Base-by-base conservation (phyloP, 2,329 filamentous ascomycete species). In the Clonostachys solani region DNA sequence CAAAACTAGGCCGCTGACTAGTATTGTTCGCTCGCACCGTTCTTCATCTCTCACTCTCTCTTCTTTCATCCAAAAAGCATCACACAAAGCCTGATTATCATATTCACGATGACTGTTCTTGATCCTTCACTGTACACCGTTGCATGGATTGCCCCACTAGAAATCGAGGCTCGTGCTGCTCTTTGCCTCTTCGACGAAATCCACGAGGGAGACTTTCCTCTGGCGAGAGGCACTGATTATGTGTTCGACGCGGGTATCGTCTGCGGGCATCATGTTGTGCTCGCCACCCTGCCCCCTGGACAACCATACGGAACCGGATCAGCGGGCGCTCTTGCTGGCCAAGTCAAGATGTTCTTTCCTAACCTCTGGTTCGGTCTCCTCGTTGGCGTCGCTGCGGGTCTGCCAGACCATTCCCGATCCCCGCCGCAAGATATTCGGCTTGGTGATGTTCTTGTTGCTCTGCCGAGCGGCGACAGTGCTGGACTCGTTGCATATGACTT, bases 61-160 rank as follows among this genome's bases (percentile, higher is more conserved):
- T n/a, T n/a, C n/a, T n/a, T n/a, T n/a, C n/a, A n/a, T n/a, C n/a
- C n/a, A n/a, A n/a, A n/a, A n/a, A n/a, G n/a, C n/a, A n/a, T n/a
- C n/a, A n/a, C n/a, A n/a, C n/a, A n/a, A n/a, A n/a, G n/a, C n/a
- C n/a, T n/a, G n/a, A n/a, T n/a, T n/a, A n/a, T n/a, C n/a, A n/a
- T n/a, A n/a, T n/a, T n/a, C 34, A 36, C 10, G n/a, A 36, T 36
- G 34, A 10, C 34, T 36, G 34, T 10, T 10, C 34, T 42, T 9
- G 45, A 57, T 18, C 54, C 52, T 2, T 7, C 12, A 1, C 6
- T 43, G 5, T 69, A 71, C 29, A 61, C 56, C 1, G 56, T 71
- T 1, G 63, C 56, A 47, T 70, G 64, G 66, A 60, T 71, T 29
- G 63, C 66, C 0, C 66, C 64, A 1, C 56, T 68, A 0, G 55